Evolutionary conservation across 176 grass and related monocot species (phyloP).

Genomic region (Zizania latifolia): DNA sequence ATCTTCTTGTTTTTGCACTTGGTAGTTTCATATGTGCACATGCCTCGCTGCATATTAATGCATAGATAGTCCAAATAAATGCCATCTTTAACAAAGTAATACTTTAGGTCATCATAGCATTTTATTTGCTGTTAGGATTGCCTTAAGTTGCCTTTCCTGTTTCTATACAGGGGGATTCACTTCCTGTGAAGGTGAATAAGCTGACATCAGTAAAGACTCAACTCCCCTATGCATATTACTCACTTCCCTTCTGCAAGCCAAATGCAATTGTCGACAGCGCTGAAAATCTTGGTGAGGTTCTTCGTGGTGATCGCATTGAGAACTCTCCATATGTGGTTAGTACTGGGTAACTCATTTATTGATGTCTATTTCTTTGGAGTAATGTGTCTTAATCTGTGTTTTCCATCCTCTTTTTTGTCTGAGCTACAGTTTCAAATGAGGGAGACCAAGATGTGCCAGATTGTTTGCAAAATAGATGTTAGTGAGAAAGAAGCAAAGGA

Average conservation of each 20-base stretch:
- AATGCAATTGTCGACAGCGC: slow-evolving; percentile 38
- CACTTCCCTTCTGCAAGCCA: slow-evolving; percentile 60
- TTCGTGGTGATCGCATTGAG: slow-evolving; percentile 65
- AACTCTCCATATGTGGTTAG: slow-evolving; percentile 59
- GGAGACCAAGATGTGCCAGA: slow-evolving; percentile 57
- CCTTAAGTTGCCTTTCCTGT: background rate
- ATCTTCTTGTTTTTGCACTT: background rate
- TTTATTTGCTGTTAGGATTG: background rate
- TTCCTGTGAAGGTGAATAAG: slow-evolving; percentile 62
- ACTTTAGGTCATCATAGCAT: background rate
- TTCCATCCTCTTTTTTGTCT: background rate
- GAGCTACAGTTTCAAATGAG: slow-evolving; percentile 48
- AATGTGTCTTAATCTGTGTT: background rate
- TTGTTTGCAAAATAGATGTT: slow-evolving; percentile 44
- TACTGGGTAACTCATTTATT: background rate
- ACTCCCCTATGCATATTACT: slow-evolving; percentile 56
- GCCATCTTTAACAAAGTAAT: background rate
- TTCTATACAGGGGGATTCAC: slow-evolving; percentile 30
- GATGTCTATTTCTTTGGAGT: background rate
- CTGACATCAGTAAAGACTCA: slow-evolving; percentile 56
- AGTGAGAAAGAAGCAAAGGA: slow-evolving; percentile 52
- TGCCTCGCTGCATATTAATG: background rate
- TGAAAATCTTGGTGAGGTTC: slow-evolving; percentile 66
- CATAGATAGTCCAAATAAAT: background rate
- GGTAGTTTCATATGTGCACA: background rate